Conservation (phyloP, 805 yeast species). For the Candida odintsovae region DNA sequence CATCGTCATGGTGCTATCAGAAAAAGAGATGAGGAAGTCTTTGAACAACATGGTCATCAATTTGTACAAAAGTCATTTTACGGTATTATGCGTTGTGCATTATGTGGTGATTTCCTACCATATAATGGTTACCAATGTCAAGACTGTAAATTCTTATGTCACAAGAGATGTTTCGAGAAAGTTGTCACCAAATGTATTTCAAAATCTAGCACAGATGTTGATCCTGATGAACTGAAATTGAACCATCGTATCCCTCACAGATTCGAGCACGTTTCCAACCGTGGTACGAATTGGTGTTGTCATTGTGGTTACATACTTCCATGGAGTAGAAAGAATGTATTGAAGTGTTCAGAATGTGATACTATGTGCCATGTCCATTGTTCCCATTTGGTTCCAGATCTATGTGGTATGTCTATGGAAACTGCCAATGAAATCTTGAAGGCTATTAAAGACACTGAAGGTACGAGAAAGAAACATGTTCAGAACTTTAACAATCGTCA, state of each 20-base stretch:
- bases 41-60: slow-evolving; percentile 95
- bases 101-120: slow-evolving; percentile 92
- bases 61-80: slow-evolving; percentile 94
- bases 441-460: slow-evolving; percentile 74
- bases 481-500: slow-evolving; percentile 14
- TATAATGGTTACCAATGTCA: slow-evolving; percentile 85
- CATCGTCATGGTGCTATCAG: slow-evolving; percentile 98
- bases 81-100: slow-evolving; percentile 94
- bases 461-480: slow-evolving; percentile 23
- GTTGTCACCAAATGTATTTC: slow-evolving; percentile 83
- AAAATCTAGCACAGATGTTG: slow-evolving; percentile 62
- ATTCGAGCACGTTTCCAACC: slow-evolving; percentile 85
- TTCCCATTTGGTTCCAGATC: slow-evolving; percentile 92
- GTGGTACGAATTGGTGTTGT: slow-evolving; percentile 99
- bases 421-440: slow-evolving; percentile 85
- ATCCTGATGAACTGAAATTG: slow-evolving; percentile 71
- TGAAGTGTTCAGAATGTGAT: slow-evolving; percentile 92
- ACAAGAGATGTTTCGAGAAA: slow-evolving; percentile 72
- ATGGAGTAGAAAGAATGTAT: slow-evolving; percentile 87
- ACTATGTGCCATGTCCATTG: slow-evolving; percentile 92
- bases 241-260: slow-evolving; percentile 97
- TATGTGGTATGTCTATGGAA: slow-evolving; percentile 98
- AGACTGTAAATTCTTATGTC: slow-evolving; percentile 76
- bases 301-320: slow-evolving; percentile 97
- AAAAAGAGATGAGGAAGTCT: slow-evolving; percentile 81